Conservation (phyloP, 2,329 filamentous ascomycete species). For the Fusarium praegraminearum region DNA sequence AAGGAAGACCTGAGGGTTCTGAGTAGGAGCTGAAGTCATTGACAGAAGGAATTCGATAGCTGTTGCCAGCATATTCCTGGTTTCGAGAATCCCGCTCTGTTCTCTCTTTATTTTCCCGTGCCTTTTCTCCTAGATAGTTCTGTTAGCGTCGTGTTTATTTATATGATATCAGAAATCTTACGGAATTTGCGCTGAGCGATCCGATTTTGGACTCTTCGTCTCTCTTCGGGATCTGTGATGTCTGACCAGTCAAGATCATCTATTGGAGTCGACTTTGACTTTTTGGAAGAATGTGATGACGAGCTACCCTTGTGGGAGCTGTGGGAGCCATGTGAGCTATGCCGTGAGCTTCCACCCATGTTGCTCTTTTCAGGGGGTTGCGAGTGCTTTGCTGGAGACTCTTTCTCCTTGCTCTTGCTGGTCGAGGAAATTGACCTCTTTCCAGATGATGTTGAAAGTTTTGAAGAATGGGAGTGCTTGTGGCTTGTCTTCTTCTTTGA, state of each 20-base stretch:
- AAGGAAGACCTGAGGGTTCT: conserved; percentile 74
- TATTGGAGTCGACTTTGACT: conserved; percentile 57
- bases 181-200: conserved; percentile 82
- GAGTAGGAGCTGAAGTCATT: conserved; percentile 64
- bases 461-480: conserved; percentile 13
- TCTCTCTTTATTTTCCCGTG: conserved; percentile 74
- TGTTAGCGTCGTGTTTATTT: neutral
- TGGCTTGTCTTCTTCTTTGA: conserved; percentile 5
- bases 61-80: conserved; percentile 70
- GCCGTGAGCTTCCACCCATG: conserved; percentile 45
- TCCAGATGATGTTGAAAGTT: conserved; percentile 34
- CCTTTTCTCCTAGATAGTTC: conserved; percentile 71
- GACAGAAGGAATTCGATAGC: conserved; percentile 71
- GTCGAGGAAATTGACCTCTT: conserved; percentile 31
- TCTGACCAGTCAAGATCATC: conserved; percentile 74
- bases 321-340: conserved; percentile 36
- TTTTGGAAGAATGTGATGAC: conserved; percentile 51
- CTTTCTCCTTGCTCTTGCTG: conserved; percentile 35
- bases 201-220: conserved; percentile 80
- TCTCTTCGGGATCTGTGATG: conserved; percentile 76
- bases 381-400: conserved; percentile 10
- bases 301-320: conserved; percentile 48
- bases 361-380: conserved; percentile 20
- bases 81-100: conserved; percentile 73
- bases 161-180: conserved; percentile 56